Conservation (phyloP, 2,329 filamentous ascomycete genomes). For the Berkeleyomyces basicola region DNA sequence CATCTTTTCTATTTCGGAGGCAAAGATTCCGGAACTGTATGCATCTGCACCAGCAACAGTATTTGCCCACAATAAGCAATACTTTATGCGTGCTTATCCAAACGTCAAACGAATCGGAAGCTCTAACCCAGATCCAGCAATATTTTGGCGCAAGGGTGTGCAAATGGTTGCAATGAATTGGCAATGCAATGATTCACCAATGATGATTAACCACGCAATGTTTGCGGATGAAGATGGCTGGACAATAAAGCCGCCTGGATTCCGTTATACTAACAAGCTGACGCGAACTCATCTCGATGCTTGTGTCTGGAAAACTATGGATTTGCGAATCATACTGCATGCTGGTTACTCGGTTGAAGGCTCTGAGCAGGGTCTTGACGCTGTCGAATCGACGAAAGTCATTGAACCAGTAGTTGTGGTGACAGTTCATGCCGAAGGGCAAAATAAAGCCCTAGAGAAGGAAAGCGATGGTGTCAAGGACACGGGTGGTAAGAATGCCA, state of each 20-base stretch:
- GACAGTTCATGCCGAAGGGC: constrained; percentile 63
- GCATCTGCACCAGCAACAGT: constrained; percentile 54
- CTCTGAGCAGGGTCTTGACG: constrained; percentile 17
- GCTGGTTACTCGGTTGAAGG: constrained; percentile 53
- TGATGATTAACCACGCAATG: constrained; percentile 97
- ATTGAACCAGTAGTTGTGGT: constrained; percentile 56
- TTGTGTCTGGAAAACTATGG: constrained; percentile 36
- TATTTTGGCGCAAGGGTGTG: constrained; percentile 83
- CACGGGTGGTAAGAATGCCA: constrained; percentile 28
- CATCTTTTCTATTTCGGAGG: constrained; percentile 83
- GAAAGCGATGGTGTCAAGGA: constrained; percentile 18
- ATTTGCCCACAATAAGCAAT: constrained; percentile 72
- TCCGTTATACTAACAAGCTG: constrained; percentile 35
- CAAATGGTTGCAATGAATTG: constrained; percentile 98
- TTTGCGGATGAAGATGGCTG: constrained; percentile 74
- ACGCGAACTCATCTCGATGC: constrained; percentile 28
- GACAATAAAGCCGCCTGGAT: constrained; percentile 68
- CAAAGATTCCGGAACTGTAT: constrained; percentile 44
- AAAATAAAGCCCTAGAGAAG: constrained; percentile 21
- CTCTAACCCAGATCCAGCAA: constrained; percentile 85
- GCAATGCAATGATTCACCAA: constrained; percentile 85
- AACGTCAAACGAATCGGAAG: constrained; percentile 63
- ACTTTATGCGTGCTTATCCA: constrained; percentile 86
- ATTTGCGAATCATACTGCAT: constrained; percentile 55
- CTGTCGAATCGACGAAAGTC: not conserved